phyloP scores from a whole-genome alignment of 305 asterid species.

The Solanum hybrid region DNA sequence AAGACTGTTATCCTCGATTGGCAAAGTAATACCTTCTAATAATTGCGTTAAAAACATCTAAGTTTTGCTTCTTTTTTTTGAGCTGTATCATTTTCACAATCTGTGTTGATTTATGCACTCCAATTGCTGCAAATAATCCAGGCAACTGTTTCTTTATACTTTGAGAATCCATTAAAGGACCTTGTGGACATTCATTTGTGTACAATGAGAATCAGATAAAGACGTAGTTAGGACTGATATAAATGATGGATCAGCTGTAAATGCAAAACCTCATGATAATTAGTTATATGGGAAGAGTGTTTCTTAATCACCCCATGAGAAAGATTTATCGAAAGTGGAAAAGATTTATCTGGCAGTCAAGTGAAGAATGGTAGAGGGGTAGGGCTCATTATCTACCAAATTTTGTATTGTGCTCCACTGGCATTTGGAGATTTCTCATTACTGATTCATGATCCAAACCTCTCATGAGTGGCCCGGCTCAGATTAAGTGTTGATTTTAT shows the following conservation, averaged over 20 bases:
- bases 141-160: not conserved
- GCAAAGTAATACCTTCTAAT: not conserved
- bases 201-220: not conserved
- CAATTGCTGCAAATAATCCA: not conserved
- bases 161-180: not conserved
- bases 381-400: not conserved
- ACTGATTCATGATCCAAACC: not conserved
- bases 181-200: not conserved
- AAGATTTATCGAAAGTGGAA: slow-evolving; percentile 24
- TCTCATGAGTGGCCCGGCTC: not conserved
- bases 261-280: too few species aligned
- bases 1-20: not conserved
- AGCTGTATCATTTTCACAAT: not conserved
- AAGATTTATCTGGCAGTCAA: not conserved
- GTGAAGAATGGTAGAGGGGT: not conserved
- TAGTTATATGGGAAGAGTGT: not conserved
- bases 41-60: not conserved
- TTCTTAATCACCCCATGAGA: slow-evolving; percentile 20
- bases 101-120: not conserved
- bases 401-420: not conserved
- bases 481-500: not conserved
- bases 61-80: not conserved
- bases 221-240: not conserved
- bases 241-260: too few species aligned
- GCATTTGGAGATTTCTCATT: not conserved